These are phyloP conservation scores for Cyberlindnera mrakii DNA, from an alignment of 805 yeast species.

Conservation along the genomic window DNA sequence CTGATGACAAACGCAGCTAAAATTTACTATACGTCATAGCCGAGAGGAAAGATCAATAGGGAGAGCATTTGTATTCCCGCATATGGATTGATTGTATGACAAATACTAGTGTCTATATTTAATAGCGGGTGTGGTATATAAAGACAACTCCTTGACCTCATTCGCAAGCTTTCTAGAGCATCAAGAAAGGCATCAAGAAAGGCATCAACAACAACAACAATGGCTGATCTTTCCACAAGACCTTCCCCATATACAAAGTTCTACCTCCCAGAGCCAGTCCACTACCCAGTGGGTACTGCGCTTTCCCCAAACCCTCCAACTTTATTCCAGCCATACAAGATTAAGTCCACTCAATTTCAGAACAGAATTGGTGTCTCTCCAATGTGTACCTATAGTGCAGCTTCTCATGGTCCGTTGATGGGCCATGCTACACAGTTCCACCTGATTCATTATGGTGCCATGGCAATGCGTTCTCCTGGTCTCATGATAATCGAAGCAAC, in stretches of 20 bases:
- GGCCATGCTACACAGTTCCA: conserved; percentile 43
- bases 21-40: too few species aligned
- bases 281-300: conserved; percentile 7
- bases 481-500: conserved; percentile 41
- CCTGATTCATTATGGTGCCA: conserved; percentile 41
- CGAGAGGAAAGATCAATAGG: too few species aligned
- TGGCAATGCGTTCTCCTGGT: conserved; percentile 45
- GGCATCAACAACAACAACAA: too few species aligned
- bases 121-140: too few species aligned
- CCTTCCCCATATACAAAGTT: conserved; percentile 1
- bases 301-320: conserved; percentile 13
- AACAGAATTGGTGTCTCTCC: conserved; percentile 54
- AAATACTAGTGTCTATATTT: too few species aligned
- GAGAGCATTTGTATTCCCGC: too few species aligned
- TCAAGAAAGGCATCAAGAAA: too few species aligned
- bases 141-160: too few species aligned
- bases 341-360: conserved; percentile 24
- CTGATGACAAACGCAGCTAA: too few species aligned
- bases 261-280: conserved; percentile 9
- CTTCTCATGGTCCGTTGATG: conserved; percentile 20
- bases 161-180: too few species aligned
- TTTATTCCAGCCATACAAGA: conserved; percentile 16
- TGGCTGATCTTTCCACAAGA: background rate
- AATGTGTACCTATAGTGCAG: conserved; percentile 47
- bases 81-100: too few species aligned